Percentiles rank a stretch among this genome's conserved stretches.
These are phyloP conservation scores for Collybia mongolica DNA, from an alignment of 768 basidiomycete species.

Conservation along the genomic window DNA sequence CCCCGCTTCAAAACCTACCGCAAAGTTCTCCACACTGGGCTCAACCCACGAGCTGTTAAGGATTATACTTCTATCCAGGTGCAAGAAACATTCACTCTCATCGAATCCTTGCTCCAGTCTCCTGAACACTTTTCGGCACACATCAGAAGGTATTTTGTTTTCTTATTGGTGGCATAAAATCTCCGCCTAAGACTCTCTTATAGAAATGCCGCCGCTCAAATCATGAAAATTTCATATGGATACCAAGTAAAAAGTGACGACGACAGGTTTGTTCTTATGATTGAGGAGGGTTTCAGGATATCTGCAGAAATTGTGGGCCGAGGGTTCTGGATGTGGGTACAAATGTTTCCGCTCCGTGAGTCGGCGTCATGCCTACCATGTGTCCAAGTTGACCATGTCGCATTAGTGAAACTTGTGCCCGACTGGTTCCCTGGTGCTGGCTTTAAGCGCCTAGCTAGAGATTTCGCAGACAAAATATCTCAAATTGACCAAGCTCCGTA, in stretches of 20 bases:
- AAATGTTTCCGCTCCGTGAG: conserved; percentile 1
- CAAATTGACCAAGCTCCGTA: no score
- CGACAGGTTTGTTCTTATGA: conserved; percentile 9
- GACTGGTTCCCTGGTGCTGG: conserved; percentile 22
- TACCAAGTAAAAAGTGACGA: not conserved
- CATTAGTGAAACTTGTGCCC: conserved; percentile 19
- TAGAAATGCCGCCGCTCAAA: conserved; percentile 4
- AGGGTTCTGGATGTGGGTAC: not conserved
- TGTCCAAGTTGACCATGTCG: not conserved
- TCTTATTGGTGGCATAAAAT: not conserved
- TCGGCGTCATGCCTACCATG: not conserved
- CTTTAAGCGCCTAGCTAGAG: not conserved
- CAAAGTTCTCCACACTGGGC: not conserved
- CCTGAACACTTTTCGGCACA: conserved; percentile 2
- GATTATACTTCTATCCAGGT: not conserved
- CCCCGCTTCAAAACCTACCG: not conserved
- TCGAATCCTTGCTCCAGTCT: not conserved
- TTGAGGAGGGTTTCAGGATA: not conserved
- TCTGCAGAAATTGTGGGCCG: not conserved
- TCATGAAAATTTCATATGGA: conserved; percentile 6
- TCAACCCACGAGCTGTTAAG: not conserved
- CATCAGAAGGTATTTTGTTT: not conserved
- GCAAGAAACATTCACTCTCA: not conserved
- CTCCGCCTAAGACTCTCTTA: not conserved
- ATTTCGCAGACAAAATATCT: no score